Conservation (phyloP, 805 yeast species). For the Barnettozyma populi region DNA sequence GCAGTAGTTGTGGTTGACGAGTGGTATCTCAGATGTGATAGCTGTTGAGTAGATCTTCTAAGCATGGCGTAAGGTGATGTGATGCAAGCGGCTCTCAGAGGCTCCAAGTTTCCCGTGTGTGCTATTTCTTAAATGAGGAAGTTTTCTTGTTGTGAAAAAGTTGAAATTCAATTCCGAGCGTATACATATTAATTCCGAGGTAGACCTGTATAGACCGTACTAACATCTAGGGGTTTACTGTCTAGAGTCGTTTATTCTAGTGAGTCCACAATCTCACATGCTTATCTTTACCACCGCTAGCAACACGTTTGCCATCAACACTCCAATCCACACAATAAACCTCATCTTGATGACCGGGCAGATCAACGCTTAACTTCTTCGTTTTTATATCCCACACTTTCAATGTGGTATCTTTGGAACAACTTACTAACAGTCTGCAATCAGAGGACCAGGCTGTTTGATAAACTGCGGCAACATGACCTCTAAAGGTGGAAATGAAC, state of each 20-base stretch:
- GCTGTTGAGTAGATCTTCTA: slow-evolving; percentile 2
- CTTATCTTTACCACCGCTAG: slow-evolving; percentile 97
- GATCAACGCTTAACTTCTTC: slow-evolving; percentile 74
- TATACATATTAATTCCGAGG: not conserved
- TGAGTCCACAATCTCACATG: slow-evolving; percentile 93
- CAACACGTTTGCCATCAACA: slow-evolving; percentile 86
- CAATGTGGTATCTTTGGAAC: slow-evolving; percentile 93
- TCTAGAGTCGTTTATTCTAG: slow-evolving; percentile 19
- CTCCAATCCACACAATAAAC: slow-evolving; percentile 98
- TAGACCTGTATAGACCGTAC: too few relatives aligned
- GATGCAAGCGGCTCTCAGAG: not conserved
- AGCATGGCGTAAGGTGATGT: not conserved
- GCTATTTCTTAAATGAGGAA: not conserved
- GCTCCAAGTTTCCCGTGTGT: not conserved
- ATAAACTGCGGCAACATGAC: slow-evolving; percentile 97
- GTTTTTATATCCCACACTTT: slow-evolving; percentile 95
- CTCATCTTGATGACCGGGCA: slow-evolving; percentile 96
- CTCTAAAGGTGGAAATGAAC: slow-evolving; percentile 84
- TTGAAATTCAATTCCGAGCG: not conserved
- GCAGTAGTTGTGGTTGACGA: slow-evolving; percentile 9
- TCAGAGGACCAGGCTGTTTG: slow-evolving; percentile 98
- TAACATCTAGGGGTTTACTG: not conserved
- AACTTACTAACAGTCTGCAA: slow-evolving; percentile 81
- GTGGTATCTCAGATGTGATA: slow-evolving; percentile 9
- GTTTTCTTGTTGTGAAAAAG: too few relatives aligned